Evolutionary conservation across 768 basidiomycete species (phyloP).

Genomic region (Boletus bicolor): DNA sequence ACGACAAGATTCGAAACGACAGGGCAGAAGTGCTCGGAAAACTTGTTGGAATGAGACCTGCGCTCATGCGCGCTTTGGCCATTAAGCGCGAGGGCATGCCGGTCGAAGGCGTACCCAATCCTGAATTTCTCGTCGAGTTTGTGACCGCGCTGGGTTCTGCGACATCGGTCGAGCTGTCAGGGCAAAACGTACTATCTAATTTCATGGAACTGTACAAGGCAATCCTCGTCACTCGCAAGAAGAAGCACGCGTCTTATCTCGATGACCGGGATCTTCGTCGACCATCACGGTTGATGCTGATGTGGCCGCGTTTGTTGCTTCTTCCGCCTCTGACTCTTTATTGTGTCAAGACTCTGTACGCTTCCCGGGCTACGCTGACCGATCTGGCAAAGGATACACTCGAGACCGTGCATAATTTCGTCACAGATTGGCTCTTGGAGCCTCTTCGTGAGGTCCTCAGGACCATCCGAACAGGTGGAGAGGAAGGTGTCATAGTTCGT

Average conservation of each 20-base stretch:
- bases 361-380: conserved; percentile 55
- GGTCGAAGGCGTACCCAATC: conserved; percentile 1
- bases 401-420: conserved; percentile 69
- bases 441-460: conserved; percentile 79
- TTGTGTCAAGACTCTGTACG: conserved; percentile 47
- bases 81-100: conserved; percentile 1
- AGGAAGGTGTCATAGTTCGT: conserved; percentile 70
- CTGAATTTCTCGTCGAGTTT: conserved; percentile 24
- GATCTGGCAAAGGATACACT: conserved; percentile 56
- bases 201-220: conserved; percentile 17
- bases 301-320: conserved; percentile 83
- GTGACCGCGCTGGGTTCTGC: conserved; percentile 16
- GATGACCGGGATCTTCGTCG: conserved; percentile 47
- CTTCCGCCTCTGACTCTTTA: conserved; percentile 67
- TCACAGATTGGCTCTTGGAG: conserved; percentile 81
- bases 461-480: conserved; percentile 80
- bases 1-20: conserved; percentile 64
- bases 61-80: conserved; percentile 36
- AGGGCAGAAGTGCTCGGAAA: conserved; percentile 65
- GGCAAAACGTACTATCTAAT: conserved; percentile 9
- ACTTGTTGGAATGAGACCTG: conserved; percentile 52
- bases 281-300: conserved; percentile 62
- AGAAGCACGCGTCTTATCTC: conserved; percentile 31
- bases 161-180: conserved; percentile 12
- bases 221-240: conserved; percentile 27